These are phyloP conservation scores for Erucastrum elatum DNA, from an alignment of 345 rosid genomes.

Conservation along the genomic window DNA sequence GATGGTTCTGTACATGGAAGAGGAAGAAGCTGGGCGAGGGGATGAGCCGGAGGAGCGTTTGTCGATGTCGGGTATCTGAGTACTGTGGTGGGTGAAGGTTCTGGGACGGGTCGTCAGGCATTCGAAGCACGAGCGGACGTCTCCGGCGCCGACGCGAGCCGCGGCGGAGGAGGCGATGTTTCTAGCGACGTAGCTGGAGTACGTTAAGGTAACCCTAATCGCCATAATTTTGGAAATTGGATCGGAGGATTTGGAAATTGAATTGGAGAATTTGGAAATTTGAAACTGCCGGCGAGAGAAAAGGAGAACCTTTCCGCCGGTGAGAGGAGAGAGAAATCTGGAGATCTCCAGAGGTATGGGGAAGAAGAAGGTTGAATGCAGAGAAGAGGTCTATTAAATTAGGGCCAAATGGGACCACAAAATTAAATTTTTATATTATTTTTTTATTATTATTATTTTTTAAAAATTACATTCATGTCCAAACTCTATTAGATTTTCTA, in stretches of 20 bases:
- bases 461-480: not conserved
- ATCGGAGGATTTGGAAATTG: not conserved
- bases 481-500: not conserved
- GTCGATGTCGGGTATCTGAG: slow-evolving; percentile 47
- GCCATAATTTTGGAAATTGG: slow-evolving; percentile 52
- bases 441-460: too few relatives aligned
- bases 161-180: slow-evolving; percentile 57
- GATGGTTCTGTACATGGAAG: slow-evolving; percentile 46
- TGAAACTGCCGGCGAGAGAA: slow-evolving; percentile 13
- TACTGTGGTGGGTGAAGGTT: slow-evolving; percentile 39
- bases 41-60: slow-evolving; percentile 15
- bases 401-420: slow-evolving; percentile 8
- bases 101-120: slow-evolving; percentile 56
- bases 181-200: slow-evolving; percentile 66
- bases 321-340: slow-evolving; percentile 21
- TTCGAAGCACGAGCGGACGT: slow-evolving; percentile 55
- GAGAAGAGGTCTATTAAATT: not conserved
- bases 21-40: slow-evolving; percentile 24
- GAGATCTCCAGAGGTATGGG: slow-evolving; percentile 15
- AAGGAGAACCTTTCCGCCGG: slow-evolving; percentile 26
- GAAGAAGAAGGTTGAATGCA: not conserved
- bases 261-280: slow-evolving; percentile 35
- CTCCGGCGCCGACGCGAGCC: slow-evolving; percentile 48
- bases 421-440: too few relatives aligned
- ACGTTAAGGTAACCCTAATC: slow-evolving; percentile 62